These are phyloP conservation scores for Fusarium austroafricanum DNA, from an alignment of 2,329 filamentous ascomycete species.

Conservation along the genomic window DNA sequence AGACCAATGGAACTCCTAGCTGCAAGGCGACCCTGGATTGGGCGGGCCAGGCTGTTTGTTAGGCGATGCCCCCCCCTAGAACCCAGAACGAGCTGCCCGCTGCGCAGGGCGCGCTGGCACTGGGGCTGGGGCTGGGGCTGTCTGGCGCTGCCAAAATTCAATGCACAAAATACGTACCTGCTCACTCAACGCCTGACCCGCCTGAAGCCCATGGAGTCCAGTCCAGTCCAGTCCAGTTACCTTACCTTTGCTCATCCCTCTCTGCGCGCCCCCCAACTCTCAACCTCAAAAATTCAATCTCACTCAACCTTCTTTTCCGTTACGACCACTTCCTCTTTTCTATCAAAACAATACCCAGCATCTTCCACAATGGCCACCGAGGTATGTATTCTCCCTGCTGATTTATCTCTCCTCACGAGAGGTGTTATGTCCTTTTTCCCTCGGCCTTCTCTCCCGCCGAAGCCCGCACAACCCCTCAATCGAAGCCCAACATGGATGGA, in stretches of 20 bases:
- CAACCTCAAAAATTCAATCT: constrained; percentile 45
- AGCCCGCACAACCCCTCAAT: constrained; percentile 47
- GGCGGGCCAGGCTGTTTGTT: not conserved
- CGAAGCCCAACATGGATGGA: constrained; percentile 26
- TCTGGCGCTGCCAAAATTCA: constrained; percentile 5
- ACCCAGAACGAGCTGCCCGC: constrained; percentile 6
- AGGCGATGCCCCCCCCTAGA: constrained; percentile 1
- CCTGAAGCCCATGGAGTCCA: constrained; percentile 19
- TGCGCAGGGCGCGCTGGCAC: not conserved
- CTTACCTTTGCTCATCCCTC: constrained; percentile 37
- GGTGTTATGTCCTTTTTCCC: constrained; percentile 37
- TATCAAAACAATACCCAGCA: constrained; percentile 38
- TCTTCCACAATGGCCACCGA: constrained; percentile 51
- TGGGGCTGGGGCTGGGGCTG: not conserved
- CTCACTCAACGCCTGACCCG: constrained; percentile 8
- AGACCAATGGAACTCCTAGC: not conserved
- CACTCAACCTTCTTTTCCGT: constrained; percentile 41
- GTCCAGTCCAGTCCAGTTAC: constrained; percentile 30
- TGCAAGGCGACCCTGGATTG: constrained; percentile 3
- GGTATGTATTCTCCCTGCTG: constrained; percentile 44
- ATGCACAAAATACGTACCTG: constrained; percentile 9
- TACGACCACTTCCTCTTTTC: constrained; percentile 37
- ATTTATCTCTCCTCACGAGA: constrained; percentile 10
- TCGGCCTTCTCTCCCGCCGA: constrained; percentile 36
- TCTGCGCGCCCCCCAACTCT: constrained; percentile 46